Percentiles rank a stretch among this genome's conserved stretches.
Conservation (phyloP, 2,329 filamentous ascomycete species). For the Uncinocarpus reesii region DNA sequence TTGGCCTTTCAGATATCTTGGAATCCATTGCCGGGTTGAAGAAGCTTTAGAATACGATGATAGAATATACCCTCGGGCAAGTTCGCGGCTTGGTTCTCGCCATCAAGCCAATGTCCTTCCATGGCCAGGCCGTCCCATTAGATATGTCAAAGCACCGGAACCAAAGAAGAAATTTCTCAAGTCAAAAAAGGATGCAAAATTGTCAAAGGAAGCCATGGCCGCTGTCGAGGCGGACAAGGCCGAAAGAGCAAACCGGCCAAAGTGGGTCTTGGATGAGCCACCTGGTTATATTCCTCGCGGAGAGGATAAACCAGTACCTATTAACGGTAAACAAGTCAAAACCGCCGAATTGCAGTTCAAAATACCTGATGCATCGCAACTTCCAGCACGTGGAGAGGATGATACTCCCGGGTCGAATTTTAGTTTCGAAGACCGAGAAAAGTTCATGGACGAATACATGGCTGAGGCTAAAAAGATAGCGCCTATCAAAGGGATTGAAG, state of each 20-base stretch:
- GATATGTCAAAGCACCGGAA: conserved; percentile 80
- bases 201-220: conserved; percentile 68
- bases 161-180: conserved; percentile 67
- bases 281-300: conserved; percentile 75
- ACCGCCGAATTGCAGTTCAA: conserved; percentile 71
- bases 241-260: conserved; percentile 69
- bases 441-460: conserved; percentile 68
- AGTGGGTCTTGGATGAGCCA: conserved; percentile 89
- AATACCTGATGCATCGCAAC: conserved; percentile 50
- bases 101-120: conserved; percentile 78
- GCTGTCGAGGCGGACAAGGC: conserved; percentile 72
- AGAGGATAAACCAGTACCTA: conserved; percentile 56
- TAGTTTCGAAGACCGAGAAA: conserved; percentile 37
- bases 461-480: conserved; percentile 54
- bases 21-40: conserved; percentile 88
- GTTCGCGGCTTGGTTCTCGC: conserved; percentile 78
- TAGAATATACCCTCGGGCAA: conserved; percentile 89
- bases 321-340: conserved; percentile 58
- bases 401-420: conserved; percentile 31
- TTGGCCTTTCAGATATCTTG: conserved; percentile 93
- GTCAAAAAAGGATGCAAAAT: conserved; percentile 63
- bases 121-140: conserved; percentile 80
- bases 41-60: conserved; percentile 96
- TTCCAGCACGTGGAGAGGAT: conserved; percentile 38
- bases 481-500: conserved; percentile 57